These are phyloP conservation scores for Debaryomyces subglobosus DNA, from an alignment of 1,139 yeast genomes.

Conservation along the genomic window DNA sequence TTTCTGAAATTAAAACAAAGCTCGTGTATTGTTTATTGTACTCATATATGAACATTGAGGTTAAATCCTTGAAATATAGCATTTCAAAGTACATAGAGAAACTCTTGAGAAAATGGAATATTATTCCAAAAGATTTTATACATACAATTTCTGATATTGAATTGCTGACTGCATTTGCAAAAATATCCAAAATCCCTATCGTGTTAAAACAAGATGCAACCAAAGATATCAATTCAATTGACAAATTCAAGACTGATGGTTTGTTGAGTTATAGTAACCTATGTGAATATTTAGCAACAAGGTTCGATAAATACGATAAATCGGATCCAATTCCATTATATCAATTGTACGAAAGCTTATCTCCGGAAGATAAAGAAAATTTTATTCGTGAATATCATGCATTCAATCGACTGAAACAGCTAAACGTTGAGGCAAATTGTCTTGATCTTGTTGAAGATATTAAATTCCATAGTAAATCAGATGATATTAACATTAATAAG, in stretches of 20 bases:
- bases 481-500: conserved; percentile 10
- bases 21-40: conserved; percentile 5
- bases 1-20: conserved; percentile 8
- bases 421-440: conserved; percentile 25
- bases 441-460: conserved; percentile 20
- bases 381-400: conserved; percentile 30
- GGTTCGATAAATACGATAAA: conserved; percentile 16
- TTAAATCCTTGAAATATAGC: conserved; percentile 1
- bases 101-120: conserved; percentile 1
- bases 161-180: background rate
- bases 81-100: conserved; percentile 9
- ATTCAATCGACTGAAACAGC: conserved; percentile 29
- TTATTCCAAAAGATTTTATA: background rate
- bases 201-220: background rate
- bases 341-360: conserved; percentile 21
- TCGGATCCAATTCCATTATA: conserved; percentile 16
- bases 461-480: conserved; percentile 10
- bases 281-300: conserved; percentile 25
- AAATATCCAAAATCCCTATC: background rate
- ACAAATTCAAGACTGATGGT: conserved; percentile 21
- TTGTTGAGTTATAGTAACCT: conserved; percentile 22
- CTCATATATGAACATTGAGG: conserved; percentile 2
- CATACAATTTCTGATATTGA: background rate
- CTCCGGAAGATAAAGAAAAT: conserved; percentile 8
- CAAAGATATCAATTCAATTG: conserved; percentile 15